phyloP scores from a whole-genome alignment of 805 yeast genomes.

The Metschnikowia lachancei region DNA sequence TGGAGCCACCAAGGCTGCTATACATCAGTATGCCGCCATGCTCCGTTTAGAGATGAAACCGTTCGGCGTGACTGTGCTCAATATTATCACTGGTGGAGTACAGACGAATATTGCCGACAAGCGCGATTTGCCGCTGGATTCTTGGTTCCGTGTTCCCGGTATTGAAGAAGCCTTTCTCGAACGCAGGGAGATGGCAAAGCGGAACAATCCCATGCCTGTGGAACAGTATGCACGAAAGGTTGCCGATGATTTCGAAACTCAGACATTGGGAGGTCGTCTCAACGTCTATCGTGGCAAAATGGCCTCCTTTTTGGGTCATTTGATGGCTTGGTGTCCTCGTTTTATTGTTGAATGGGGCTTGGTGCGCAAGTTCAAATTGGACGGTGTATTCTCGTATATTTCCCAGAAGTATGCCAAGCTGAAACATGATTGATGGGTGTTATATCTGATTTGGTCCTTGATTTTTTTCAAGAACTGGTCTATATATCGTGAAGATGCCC shows the following conservation, averaged over 20 bases:
- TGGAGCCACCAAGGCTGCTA: constrained; percentile 70
- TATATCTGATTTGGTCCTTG: neutral
- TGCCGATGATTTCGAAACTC: constrained; percentile 45
- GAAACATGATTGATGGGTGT: neutral
- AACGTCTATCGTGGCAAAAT: constrained; percentile 57
- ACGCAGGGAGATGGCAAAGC: constrained; percentile 58
- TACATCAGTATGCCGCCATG: constrained; percentile 65
- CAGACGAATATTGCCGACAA: constrained; percentile 66
- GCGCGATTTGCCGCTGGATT: constrained; percentile 54
- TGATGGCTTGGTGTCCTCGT: constrained; percentile 44
- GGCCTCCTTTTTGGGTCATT: constrained; percentile 38
- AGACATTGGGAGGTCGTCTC: constrained; percentile 37
- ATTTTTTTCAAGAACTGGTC: neutral
- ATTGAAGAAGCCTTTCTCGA: constrained; percentile 47
- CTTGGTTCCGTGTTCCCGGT: constrained; percentile 52
- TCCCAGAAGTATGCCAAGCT: constrained; percentile 21
- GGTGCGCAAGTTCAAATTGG: constrained; percentile 34
- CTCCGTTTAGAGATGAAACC: constrained; percentile 68
- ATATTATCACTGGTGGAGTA: constrained; percentile 75
- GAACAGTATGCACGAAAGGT: constrained; percentile 56
- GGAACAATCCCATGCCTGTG: constrained; percentile 58
- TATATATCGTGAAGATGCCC: too few relatives aligned
- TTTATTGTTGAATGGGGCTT: constrained; percentile 44
- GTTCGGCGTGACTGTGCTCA: constrained; percentile 67
- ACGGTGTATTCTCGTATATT: constrained; percentile 25